phyloP scores from a whole-genome alignment of 495 filamentous ascomycete species.

The Delitschia confertaspora region DNA sequence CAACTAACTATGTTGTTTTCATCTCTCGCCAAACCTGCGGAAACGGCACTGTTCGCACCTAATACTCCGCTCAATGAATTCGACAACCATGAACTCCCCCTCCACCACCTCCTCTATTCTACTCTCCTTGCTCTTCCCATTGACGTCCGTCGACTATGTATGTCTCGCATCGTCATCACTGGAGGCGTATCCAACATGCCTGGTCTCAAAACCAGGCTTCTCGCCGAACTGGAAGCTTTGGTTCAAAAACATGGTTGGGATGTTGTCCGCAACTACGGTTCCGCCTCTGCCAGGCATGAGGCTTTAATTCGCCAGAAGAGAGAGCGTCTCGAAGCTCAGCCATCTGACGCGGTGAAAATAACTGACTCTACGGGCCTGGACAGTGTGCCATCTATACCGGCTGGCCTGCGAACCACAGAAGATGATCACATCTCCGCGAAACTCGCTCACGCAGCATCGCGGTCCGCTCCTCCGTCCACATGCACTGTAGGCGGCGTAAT shows the following conservation, averaged over 20 bases:
- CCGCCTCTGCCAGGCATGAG: conserved; percentile 28
- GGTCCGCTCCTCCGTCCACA: conserved; percentile 10
- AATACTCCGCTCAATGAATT: conserved; percentile 47
- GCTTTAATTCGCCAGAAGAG: conserved; percentile 34
- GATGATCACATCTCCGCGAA: conserved; percentile 19
- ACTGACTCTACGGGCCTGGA: conserved; percentile 13
- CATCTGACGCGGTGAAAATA: conserved; percentile 4
- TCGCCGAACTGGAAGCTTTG: conserved; percentile 61
- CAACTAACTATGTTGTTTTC: conserved; percentile 57
- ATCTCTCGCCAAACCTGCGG: conserved; percentile 61
- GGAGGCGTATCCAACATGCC: conserved; percentile 74
- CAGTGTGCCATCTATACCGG: neutral
- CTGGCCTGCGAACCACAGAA: conserved; percentile 19
- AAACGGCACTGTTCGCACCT: conserved; percentile 60
- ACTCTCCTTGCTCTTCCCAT: conserved; percentile 65
- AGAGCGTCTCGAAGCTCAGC: conserved; percentile 27
- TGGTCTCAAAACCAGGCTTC: conserved; percentile 69
- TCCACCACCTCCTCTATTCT: conserved; percentile 65
- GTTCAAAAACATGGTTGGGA: conserved; percentile 69
- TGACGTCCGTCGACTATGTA: conserved; percentile 74
- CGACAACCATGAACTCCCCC: conserved; percentile 77
- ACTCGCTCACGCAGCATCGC: conserved; percentile 8
- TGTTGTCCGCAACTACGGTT: conserved; percentile 43
- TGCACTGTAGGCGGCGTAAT: conserved; percentile 48
- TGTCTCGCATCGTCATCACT: conserved; percentile 82